Conservation (phyloP, 352 stramenopile genomes). For the Vaucheria bursata region DNA sequence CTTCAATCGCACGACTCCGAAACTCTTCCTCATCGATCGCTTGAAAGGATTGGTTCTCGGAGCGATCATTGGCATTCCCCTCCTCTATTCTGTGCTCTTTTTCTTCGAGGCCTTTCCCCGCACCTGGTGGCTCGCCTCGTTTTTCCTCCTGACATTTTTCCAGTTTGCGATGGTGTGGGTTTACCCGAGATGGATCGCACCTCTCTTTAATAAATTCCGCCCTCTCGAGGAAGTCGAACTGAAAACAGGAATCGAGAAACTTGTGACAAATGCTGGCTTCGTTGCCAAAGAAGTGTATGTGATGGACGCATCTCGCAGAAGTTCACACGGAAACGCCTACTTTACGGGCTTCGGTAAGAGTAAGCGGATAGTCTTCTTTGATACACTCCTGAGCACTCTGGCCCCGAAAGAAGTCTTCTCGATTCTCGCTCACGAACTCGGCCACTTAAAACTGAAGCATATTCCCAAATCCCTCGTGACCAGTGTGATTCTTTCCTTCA, state of each 20-base stretch:
- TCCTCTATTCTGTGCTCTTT: background rate
- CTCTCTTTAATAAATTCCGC: background rate
- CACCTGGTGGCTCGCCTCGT: background rate
- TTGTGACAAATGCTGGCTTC: background rate
- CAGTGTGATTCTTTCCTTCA: background rate
- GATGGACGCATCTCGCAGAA: background rate
- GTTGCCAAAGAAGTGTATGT: background rate
- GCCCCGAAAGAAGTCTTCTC: background rate
- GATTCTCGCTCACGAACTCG: background rate
- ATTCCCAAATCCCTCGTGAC: background rate
- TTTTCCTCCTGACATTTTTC: background rate
- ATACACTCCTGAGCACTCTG: background rate
- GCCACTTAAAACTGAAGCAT: background rate
- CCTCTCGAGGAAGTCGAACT: background rate
- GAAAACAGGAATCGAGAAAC: background rate
- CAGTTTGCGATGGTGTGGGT: background rate
- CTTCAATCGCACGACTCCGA: background rate
- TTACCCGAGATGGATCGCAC: background rate
- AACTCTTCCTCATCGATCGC: background rate
- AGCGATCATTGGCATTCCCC: background rate
- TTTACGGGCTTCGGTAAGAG: background rate
- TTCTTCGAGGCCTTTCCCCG: background rate
- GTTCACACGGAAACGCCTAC: conserved; percentile 3
- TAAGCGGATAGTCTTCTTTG: conserved; percentile 1
- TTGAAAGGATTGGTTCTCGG: background rate